Base-by-base conservation (phyloP, 345 rosid species). In the Boechera divaricarpa region DNA sequence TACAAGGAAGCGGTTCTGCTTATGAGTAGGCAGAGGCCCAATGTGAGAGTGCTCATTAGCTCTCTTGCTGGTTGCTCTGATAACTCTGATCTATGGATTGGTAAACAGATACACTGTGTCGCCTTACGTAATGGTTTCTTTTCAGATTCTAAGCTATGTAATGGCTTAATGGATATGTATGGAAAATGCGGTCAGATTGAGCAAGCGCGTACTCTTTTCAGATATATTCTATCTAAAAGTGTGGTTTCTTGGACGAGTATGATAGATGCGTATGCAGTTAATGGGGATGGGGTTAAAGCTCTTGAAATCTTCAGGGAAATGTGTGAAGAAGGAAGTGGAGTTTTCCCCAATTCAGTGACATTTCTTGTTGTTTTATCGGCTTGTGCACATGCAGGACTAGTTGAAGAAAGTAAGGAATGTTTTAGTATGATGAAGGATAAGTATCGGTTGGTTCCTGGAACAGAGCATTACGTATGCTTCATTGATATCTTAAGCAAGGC, bases 191-290 rank as follows among this genome's bases (percentile, higher is more conserved):
- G 97, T 56, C 86, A 69, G 77, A 77, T 81, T 59, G 54, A 38
- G 39, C 53, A 73, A 66, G 88, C 93, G 13, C 51, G 80, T 78
- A 62, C 80, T 24, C 0, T 87, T 62, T 92, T 92, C 72, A 85
- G 76, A 29, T 24, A 81, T 18, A 79, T 90, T 47, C 60, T 31
- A 18, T 55, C 39, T 9, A 92, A 75, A 84, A 81, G 73, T 57
- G 93, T 90, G 32, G 82, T 90, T 69, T 85, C 98, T 29, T 92
- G 94, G 93, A 92, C 94, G 53, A 86, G 89, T 79, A 82, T 90
- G 93, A 89, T 92, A 9, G 87, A 84, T 67, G 98, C 87, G 45
- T 88, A 85, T 77, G 90, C 93, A 47, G 89, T 81, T 59, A 87
- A 90, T 1, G 97, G 97, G 0, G 60, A 69, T 7, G 98, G 97